phyloP scores from a whole-genome alignment of 1,284 basidiomycete genomes.

The Malassezia japonica region DNA sequence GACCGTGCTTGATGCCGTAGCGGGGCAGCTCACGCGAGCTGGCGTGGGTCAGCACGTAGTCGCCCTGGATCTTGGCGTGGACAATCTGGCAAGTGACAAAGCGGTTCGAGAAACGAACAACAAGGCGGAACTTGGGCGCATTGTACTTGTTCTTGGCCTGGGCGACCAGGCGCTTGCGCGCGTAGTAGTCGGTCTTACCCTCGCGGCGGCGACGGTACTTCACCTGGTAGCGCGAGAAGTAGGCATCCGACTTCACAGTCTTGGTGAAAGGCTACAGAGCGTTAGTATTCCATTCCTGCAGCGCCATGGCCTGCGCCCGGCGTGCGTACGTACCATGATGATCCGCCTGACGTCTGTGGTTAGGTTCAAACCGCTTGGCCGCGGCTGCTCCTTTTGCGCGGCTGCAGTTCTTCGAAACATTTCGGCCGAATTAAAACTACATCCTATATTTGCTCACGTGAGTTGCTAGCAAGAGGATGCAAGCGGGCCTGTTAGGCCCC shows the following conservation, averaged over 20 bases:
- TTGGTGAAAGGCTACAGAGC: constrained; percentile 52
- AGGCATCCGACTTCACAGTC: constrained; percentile 59
- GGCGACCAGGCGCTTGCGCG: constrained; percentile 84
- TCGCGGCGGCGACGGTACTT: constrained; percentile 63
- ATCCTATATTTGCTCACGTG: constrained; percentile 7
- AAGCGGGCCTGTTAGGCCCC: constrained; percentile 1
- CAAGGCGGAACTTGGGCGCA: constrained; percentile 94
- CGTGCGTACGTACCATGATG: constrained; percentile 13
- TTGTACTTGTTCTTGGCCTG: constrained; percentile 99
- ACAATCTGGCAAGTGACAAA: constrained; percentile 60
- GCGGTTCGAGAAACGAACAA: constrained; percentile 68
- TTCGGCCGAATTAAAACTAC: constrained; percentile 17
- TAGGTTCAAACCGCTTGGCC: constrained; percentile 3
- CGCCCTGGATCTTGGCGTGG: constrained; percentile 93
- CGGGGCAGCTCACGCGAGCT: constrained; percentile 78
- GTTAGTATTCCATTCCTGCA: constrained; percentile 1
- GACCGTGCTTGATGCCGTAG: constrained; percentile 96
- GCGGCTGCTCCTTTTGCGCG: background rate
- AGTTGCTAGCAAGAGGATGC: background rate
- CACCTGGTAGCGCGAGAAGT: constrained; percentile 78
- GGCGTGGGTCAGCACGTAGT: constrained; percentile 68
- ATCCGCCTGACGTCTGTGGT: constrained; percentile 15
- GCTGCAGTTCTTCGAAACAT: constrained; percentile 10
- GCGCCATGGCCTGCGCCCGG: background rate
- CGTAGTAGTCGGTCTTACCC: constrained; percentile 99